Evolutionary conservation across 2,329 filamentous ascomycete species (phyloP), one percentile per base, ranked within the genome.

Genomic region (Pseudopyricularia javanii): DNA sequence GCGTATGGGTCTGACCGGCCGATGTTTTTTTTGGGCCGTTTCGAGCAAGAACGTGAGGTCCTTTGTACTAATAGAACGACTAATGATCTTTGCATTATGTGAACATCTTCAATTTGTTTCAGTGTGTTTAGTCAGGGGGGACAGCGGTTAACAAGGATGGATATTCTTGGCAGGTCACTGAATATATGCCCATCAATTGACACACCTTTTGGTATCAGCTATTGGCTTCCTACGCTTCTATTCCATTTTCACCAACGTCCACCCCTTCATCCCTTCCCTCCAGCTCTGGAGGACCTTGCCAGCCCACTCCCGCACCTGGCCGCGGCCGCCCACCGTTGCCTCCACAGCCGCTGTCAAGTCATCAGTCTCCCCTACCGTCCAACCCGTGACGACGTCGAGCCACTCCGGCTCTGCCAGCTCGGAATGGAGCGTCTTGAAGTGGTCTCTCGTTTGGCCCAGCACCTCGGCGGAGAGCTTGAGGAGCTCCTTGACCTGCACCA

Each of bases 251-350:
- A 69, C 64, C 49, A 59, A 58, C 15, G 57, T 56, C 65, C 68
- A 69, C 33, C 69, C 68, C 54, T 64, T 66, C 3, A 70, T 61
- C 4, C 63, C 62, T 47, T 70, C 65, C 49, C 63, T 58, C 70
- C 70, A 72, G 49, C 64, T 67, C 28, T 67, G 62, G 22, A 68
- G 57, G n/a, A 70, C 58, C 22, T 54, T 54, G 2, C 61, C 63
- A 7, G 63, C 62, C 68, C 68, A 71, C 43, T 63, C 59, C 55
- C 69, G 66, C 11, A 63, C 62, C 3, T 52, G 60, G 1, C 51
- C 57, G 33, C 56, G 53, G 0, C 65, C 64, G 1, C 62, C 63
- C 1, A 64, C 59, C 7, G 63, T 22, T 15, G 7, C 47, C 15
- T n/a, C 9, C 17, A 49, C 30, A 17, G 28, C 24, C 15, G 47